Percentiles rank a stretch among this genome's conserved stretches.
phyloP scores from a whole-genome alignment of 805 yeast species.

The Saccharomycopsis sp. region DNA sequence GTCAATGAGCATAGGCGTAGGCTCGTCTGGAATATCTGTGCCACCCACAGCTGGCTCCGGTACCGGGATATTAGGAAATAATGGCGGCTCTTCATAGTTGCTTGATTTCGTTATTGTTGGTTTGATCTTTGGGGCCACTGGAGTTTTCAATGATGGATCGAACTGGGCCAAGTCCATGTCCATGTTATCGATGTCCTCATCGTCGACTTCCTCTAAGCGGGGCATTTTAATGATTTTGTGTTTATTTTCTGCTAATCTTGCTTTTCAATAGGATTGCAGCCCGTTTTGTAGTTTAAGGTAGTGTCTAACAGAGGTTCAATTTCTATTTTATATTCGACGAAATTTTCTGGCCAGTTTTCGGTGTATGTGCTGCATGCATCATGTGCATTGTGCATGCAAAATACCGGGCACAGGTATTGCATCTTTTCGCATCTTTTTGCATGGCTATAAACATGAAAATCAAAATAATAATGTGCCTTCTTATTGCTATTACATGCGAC shows the following conservation, averaged over 20 bases:
- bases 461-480: too few species aligned
- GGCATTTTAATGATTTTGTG: slow-evolving; percentile 43
- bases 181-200: slow-evolving; percentile 81
- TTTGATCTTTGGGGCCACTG: slow-evolving; percentile 62
- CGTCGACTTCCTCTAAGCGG: slow-evolving; percentile 61
- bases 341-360: not conserved
- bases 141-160: slow-evolving; percentile 63
- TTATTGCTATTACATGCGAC: not conserved
- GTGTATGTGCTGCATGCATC: not conserved
- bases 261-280: not conserved
- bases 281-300: slow-evolving; percentile 19
- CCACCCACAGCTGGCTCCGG: slow-evolving; percentile 5
- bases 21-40: slow-evolving; percentile 11
- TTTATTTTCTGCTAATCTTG: slow-evolving; percentile 11
- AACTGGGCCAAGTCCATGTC: slow-evolving; percentile 92
- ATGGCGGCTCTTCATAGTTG: slow-evolving; percentile 36
- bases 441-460: not conserved
- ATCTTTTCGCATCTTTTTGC: not conserved
- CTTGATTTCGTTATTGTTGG: slow-evolving; percentile 59
- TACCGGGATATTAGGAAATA: slow-evolving; percentile 24
- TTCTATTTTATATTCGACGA: not conserved
- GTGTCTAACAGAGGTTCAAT: not conserved
- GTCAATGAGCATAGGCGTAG: slow-evolving; percentile 19
- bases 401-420: too few species aligned
- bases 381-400: too few species aligned